Conservation (phyloP, 2,329 filamentous ascomycete species). For the Diaporthe vexans region DNA sequence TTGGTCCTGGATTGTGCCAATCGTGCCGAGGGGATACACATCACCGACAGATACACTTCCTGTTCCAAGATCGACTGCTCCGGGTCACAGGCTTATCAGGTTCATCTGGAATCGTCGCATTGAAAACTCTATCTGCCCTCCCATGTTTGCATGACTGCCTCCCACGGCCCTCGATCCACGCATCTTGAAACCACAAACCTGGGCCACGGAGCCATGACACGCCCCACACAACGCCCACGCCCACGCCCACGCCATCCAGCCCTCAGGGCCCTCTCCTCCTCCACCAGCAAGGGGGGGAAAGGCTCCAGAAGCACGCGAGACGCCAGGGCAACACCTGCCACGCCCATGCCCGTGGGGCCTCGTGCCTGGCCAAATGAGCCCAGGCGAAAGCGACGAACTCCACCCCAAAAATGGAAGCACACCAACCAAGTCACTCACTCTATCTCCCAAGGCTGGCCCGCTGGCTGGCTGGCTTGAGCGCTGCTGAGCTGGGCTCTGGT, state of each 20-base stretch:
- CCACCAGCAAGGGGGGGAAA: neutral
- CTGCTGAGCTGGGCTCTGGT: slow-evolving; percentile 5
- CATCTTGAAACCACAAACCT: slow-evolving; percentile 28
- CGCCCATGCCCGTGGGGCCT: slow-evolving; percentile 20
- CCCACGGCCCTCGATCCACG: slow-evolving; percentile 25
- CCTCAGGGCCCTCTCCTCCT: neutral
- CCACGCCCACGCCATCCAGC: neutral
- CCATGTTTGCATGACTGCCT: neutral
- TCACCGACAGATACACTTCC: neutral
- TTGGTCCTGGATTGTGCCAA: neutral
- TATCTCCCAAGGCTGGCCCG: too few species aligned
- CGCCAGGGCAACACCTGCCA: slow-evolving; percentile 4
- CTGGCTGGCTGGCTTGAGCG: slow-evolving; percentile 6
- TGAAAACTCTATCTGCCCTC: slow-evolving; percentile 30
- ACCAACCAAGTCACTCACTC: neutral
- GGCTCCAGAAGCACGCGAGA: slow-evolving; percentile 33
- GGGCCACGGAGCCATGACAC: neutral
- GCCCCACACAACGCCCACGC: neutral
- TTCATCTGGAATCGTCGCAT: slow-evolving; percentile 32
- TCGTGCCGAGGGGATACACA: neutral
- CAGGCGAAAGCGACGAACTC: neutral
- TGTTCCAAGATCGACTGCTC: slow-evolving; percentile 7
- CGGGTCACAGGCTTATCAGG: slow-evolving; percentile 5
- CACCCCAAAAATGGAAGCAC: slow-evolving; percentile 29
- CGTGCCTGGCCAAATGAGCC: slow-evolving; percentile 27